A percentile compares a stretch with the other conserved stretches of the same genome.
phyloP scores from a whole-genome alignment of 345 rosid genomes.

The Citropsis articulata region DNA sequence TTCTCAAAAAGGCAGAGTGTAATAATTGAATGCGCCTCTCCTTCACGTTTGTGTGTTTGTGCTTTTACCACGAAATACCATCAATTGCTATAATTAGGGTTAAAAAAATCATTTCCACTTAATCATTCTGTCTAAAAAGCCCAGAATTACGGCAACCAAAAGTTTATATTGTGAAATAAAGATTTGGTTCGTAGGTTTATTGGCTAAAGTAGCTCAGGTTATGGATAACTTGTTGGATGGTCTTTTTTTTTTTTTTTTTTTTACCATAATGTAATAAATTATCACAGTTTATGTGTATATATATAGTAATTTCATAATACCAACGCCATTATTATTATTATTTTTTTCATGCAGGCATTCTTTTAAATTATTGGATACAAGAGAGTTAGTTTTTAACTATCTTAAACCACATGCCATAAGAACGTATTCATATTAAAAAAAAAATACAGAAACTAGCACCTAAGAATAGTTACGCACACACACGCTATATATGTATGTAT shows the following conservation, averaged over 20 bases:
- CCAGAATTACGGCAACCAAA: constrained; percentile 19
- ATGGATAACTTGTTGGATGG: too few relatives aligned
- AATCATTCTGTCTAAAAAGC: constrained; percentile 51
- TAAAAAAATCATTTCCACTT: constrained; percentile 10
- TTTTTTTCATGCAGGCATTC: fast-evolving
- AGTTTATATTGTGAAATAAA: background rate
- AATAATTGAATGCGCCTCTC: background rate
- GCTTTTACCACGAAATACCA: constrained; percentile 11
- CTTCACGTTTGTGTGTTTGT: constrained; percentile 13
- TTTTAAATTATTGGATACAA: too few relatives aligned
- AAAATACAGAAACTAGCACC: too few relatives aligned
- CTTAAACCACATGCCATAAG: too few relatives aligned
- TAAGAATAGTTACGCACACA: too few relatives aligned
- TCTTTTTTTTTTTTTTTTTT: too few relatives aligned
- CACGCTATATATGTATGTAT: too few relatives aligned
- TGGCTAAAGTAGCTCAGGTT: background rate
- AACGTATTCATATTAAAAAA: too few relatives aligned
- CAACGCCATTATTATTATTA: fast-evolving
- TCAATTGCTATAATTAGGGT: constrained; percentile 1
- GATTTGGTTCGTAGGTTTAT: background rate
- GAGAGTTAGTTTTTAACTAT: too few relatives aligned
- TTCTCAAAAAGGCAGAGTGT: constrained; percentile 6
- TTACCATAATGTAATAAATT: too few relatives aligned
- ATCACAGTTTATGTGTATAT: too few relatives aligned
- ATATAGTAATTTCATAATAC: too few relatives aligned